Evolutionary conservation across 2,329 filamentous ascomycete species (phyloP), one percentile per base, ranked within the genome.

Genomic region (Huntiella bhutanensis): DNA sequence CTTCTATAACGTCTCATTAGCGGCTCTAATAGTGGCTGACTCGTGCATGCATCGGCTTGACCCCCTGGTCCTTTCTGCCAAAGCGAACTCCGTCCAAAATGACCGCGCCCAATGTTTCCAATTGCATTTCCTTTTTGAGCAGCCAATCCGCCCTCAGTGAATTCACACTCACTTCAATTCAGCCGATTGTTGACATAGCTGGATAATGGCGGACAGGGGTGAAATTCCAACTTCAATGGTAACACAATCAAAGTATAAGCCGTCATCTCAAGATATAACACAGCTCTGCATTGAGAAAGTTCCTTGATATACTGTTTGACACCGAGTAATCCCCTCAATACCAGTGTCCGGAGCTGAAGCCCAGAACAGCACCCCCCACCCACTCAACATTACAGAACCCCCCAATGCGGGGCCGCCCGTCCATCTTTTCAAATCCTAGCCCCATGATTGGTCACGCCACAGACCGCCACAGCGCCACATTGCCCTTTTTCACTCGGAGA

Each of bases 401-500:
- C 10, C 11, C 43, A 38, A 62, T 62, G 33, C 44, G 13, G 48
- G 47, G 43, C 22, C 44, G 33, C 33, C 17, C 34, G 22, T 40
- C 42, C 19, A 17, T 46, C 48, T 47, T 50, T 50, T 50, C 44
- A 50, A 50, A 50, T 50, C 32, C 41, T 50, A 13, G 47, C 28
- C 49, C 41, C 55, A 33, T 58, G 45, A 65, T 65, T 65, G 62
- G 62, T 46, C 43, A 39, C 28, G 38, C 33, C 42, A 48, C 28
- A 33, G 42, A 10, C 42, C 40, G 42, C 46, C 44, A 49, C 46
- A 53, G 34, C 50, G 47, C 51, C 53, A 52, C 56, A 55, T 55
- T 40, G 43, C 45, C 63, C 63, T 43, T 28, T 28, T 28, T 28
- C 22, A 40, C 41, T 64, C 63, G 63, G 63, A 62, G 61, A 54